Evolutionary conservation across 257 asterid species (phyloP).

Genomic region (Solanum peruvianum): DNA sequence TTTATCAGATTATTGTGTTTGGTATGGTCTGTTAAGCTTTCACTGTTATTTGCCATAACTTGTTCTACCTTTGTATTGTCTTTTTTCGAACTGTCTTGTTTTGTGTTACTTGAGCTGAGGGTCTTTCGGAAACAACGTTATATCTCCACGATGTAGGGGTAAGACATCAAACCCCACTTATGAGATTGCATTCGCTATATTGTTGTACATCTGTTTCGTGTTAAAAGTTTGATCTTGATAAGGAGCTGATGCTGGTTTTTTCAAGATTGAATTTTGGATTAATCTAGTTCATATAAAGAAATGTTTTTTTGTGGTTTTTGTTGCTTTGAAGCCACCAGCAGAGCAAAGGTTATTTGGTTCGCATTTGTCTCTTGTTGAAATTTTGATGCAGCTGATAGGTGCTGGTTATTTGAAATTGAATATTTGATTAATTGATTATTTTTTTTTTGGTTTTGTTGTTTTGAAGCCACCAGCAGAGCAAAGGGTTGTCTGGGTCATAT

Average conservation of each 20-base stretch:
- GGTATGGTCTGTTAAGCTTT: background rate
- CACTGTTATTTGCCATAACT: background rate
- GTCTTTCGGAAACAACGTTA: background rate
- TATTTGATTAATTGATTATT: background rate
- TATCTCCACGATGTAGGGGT: background rate
- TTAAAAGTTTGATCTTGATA: background rate
- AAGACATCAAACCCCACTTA: background rate
- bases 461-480: background rate
- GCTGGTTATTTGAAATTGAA: background rate
- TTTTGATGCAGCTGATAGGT: background rate
- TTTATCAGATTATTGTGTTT: background rate
- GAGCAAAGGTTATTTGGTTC: background rate
- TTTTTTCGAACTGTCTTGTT: background rate
- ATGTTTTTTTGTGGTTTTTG: background rate
- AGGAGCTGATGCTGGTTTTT: background rate
- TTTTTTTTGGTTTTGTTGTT: background rate
- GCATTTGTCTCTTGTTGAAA: background rate
- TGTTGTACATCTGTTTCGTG: background rate
- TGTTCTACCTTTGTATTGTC: background rate
- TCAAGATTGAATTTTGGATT: background rate
- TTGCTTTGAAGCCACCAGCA: background rate
- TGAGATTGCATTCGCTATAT: background rate
- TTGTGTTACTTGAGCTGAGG: background rate
- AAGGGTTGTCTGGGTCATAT: background rate
- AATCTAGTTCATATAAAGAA: background rate